Evolutionary conservation across 2,329 filamentous ascomycete genomes (phyloP).

Genomic region (Cladophialophora psammophila): DNA sequence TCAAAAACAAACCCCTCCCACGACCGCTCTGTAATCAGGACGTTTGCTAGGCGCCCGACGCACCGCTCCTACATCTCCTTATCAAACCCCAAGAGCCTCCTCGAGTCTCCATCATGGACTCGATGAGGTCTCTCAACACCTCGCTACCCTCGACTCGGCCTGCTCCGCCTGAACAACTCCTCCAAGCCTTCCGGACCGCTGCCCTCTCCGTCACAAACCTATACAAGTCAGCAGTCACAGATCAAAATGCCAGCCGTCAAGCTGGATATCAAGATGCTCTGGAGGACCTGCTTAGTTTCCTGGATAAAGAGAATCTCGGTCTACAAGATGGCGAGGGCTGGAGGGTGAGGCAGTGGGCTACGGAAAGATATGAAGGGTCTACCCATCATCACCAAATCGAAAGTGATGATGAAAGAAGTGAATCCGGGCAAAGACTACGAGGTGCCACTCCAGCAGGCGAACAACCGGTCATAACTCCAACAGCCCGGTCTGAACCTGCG

Average conservation of each 20-base stretch:
- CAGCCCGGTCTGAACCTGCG: slow-evolving; percentile 20
- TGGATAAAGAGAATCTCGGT: slow-evolving; percentile 83
- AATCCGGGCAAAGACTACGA: slow-evolving; percentile 43
- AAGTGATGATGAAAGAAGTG: slow-evolving; percentile 54
- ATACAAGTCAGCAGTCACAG: slow-evolving; percentile 86
- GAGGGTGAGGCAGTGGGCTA: slow-evolving; percentile 68
- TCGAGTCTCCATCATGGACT: slow-evolving; percentile 60
- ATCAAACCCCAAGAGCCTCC: slow-evolving; percentile 33
- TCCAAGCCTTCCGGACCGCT: slow-evolving; percentile 89
- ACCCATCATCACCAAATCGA: slow-evolving; percentile 45
- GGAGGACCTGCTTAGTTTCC: slow-evolving; percentile 83
- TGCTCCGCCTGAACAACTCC: slow-evolving; percentile 64
- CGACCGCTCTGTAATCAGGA: not conserved
- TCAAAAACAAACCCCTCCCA: slow-evolving; percentile 17
- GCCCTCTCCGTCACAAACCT: slow-evolving; percentile 94
- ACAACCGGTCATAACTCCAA: slow-evolving; percentile 47
- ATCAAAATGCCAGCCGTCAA: slow-evolving; percentile 75
- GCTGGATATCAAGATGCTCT: slow-evolving; percentile 94
- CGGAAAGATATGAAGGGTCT: slow-evolving; percentile 54
- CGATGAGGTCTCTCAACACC: slow-evolving; percentile 69
- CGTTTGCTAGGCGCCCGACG: not conserved
- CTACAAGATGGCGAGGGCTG: slow-evolving; percentile 79
- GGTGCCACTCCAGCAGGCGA: slow-evolving; percentile 30
- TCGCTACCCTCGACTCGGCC: slow-evolving; percentile 59
- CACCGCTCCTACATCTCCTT: not conserved